These are phyloP conservation scores for Pseudomassariella vexata DNA, from an alignment of 2,329 filamentous ascomycete species.

Conservation along the genomic window DNA sequence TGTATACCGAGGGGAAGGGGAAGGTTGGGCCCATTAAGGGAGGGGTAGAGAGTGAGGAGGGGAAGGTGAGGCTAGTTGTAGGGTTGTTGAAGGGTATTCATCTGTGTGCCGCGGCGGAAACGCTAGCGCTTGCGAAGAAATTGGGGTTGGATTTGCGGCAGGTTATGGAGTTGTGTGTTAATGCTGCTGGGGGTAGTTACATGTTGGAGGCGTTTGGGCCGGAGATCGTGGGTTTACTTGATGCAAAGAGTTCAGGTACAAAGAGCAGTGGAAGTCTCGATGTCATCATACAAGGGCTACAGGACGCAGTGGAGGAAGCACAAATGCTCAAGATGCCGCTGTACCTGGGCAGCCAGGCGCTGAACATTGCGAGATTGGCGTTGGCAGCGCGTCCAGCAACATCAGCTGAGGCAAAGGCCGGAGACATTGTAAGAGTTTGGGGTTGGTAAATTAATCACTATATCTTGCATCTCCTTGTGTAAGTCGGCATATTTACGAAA, in stretches of 20 bases:
- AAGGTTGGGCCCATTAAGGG: slow-evolving; percentile 23
- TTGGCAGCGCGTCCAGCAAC: slow-evolving; percentile 13
- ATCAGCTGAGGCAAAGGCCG: slow-evolving; percentile 14
- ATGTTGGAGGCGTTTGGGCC: slow-evolving; percentile 31
- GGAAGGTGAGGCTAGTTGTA: slow-evolving; percentile 30
- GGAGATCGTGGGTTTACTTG: slow-evolving; percentile 30
- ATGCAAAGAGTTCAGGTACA: slow-evolving; percentile 14
- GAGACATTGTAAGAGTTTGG: slow-evolving; percentile 20
- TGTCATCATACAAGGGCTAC: slow-evolving; percentile 24
- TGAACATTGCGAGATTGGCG: slow-evolving; percentile 28
- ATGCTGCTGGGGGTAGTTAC: slow-evolving; percentile 37
- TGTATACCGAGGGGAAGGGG: slow-evolving; percentile 34
- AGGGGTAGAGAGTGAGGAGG: slow-evolving; percentile 23
- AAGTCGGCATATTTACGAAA: too few relatives aligned
- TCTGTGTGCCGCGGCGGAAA: slow-evolving; percentile 36
- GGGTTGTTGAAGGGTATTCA: slow-evolving; percentile 36
- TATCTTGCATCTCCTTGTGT: too few relatives aligned
- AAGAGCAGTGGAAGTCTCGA: slow-evolving; percentile 18
- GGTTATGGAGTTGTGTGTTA: slow-evolving; percentile 37
- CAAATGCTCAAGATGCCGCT: slow-evolving; percentile 35
- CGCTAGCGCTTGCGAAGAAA: slow-evolving; percentile 33
- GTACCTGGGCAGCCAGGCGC: slow-evolving; percentile 33
- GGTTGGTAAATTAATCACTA: slow-evolving; percentile 17
- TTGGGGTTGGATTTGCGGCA: slow-evolving; percentile 38
- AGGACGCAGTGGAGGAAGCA: slow-evolving; percentile 34